Evolutionary conservation across 2,329 filamentous ascomycete genomes (phyloP), one percentile per base, ranked within the genome.

Genomic region (Pseudocercospora fuligena): DNA sequence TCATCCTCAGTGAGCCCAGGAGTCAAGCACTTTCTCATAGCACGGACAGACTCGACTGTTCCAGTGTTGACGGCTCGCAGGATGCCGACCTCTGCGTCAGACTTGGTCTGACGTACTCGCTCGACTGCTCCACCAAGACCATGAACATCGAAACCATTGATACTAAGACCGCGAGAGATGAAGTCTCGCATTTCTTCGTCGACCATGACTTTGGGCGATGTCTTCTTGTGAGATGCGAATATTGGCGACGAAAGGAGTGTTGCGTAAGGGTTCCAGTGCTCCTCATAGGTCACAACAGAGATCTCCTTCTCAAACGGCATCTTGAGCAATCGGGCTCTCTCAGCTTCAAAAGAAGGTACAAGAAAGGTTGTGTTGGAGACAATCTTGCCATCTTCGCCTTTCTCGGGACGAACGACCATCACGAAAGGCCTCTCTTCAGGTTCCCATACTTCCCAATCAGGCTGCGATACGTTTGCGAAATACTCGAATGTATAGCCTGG

Each of bases 111-210:
- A 16, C 85, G 81, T 0, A 89, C 86, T 27, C 83, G 81, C 73
- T 89, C 87, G 8, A 86, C 86, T 60, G 85, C 82, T 0, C 83
- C 82, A 31, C 77, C 79, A 2, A 89, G 78, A 2, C 87, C 87
- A 0, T 85, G 73, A 1, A 87, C 84, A n/a, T 84, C 78, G 68
- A 90, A 89, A 0, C 86, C 87, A 51, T 80, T 82, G 0, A 77
- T 73, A 1, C 79, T 80, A 0, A 90, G 79, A 0, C 88, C 88
- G 1, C 87, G 82, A 46, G 85, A 81, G 59, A 90, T 89, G 74
- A 85, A 89, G 73, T 89, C 87, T 2, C 88, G 83, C 73, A 89
- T 88, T 72, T 89, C 88, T 68, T 89, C 87, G 68, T 90, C 88
- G 14, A 88, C 82, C 84, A 89, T 88, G n/a, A 90, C 69, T n/a